Percentiles rank a stretch among this genome's conserved stretches.
Conservation (phyloP, 257 asterid genomes). For the Nicotiana benthamiana region DNA sequence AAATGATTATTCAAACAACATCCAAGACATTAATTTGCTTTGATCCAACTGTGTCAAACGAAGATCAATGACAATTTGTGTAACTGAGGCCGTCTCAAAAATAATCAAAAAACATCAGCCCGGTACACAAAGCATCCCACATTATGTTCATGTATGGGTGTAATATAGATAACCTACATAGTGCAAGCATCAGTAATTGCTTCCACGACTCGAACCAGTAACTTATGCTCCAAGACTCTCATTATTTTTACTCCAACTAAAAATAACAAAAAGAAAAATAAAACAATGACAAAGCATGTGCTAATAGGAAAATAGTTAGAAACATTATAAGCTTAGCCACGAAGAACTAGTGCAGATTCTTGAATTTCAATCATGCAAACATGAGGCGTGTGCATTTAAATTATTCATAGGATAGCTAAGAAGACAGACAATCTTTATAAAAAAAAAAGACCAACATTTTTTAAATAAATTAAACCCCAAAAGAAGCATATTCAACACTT, state of each 20-base stretch:
- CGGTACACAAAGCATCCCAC: no score
- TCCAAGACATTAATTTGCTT: neutral
- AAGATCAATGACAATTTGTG: neutral
- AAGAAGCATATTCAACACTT: constrained; percentile 17
- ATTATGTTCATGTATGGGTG: no score
- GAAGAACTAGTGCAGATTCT: constrained; percentile 10
- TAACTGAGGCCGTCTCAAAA: no score
- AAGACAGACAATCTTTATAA: constrained; percentile 53
- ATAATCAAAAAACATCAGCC: no score
- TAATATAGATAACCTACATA: no score
- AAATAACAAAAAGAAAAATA: no score
- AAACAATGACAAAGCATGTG: neutral
- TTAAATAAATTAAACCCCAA: constrained; percentile 17
- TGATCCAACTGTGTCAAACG: neutral
- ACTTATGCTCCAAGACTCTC: no score
- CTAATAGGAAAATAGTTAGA: neutral
- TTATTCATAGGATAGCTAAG: constrained; percentile 6
- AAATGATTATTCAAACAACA: neutral
- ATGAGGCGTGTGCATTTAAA: constrained; percentile 30
- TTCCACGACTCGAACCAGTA: no score
- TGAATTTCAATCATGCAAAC: constrained; percentile 49
- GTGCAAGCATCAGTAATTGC: no score
- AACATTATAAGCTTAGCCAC: neutral
- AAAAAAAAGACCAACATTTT: constrained; percentile 33
- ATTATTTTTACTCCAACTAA: no score